These are phyloP conservation scores for Friedmanniomyces simplex DNA, from an alignment of 495 filamentous ascomycete genomes.

Conservation along the genomic window DNA sequence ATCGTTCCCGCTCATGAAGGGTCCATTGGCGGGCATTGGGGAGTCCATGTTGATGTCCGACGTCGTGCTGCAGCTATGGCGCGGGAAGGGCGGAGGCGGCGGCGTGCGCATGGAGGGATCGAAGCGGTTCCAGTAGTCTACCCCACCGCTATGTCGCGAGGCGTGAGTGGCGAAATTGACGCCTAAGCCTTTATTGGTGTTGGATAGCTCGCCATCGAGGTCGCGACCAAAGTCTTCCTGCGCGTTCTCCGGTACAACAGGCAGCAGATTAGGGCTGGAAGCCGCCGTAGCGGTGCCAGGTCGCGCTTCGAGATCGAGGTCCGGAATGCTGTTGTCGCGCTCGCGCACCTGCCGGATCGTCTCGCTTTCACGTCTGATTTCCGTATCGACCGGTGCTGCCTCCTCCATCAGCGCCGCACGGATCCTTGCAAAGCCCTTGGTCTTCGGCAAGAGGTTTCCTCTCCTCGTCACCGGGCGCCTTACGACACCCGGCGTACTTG, in stretches of 20 bases:
- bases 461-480: constrained; percentile 69
- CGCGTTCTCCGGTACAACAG: constrained; percentile 29
- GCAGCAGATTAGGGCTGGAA: constrained; percentile 31
- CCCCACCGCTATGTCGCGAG: constrained; percentile 56
- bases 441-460: constrained; percentile 89
- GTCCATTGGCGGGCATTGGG: constrained; percentile 2
- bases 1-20: constrained; percentile 23
- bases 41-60: constrained; percentile 18
- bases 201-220: constrained; percentile 33
- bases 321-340: constrained; percentile 36
- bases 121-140: constrained; percentile 72
- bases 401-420: constrained; percentile 83
- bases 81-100: constrained; percentile 47
- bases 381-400: constrained; percentile 71
- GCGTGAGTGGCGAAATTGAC: constrained; percentile 46
- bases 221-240: constrained; percentile 52
- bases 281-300: constrained; percentile 43
- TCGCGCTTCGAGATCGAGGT: constrained; percentile 28
- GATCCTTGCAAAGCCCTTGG: constrained; percentile 88
- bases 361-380: constrained; percentile 85
- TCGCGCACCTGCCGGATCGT: constrained; percentile 90
- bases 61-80: constrained; percentile 25
- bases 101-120: constrained; percentile 54
- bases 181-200: constrained; percentile 37
- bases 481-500: constrained; percentile 46